These are phyloP conservation scores for Trichodelitschia bisporula DNA, from an alignment of 495 filamentous ascomycete genomes.

Conservation along the genomic window DNA sequence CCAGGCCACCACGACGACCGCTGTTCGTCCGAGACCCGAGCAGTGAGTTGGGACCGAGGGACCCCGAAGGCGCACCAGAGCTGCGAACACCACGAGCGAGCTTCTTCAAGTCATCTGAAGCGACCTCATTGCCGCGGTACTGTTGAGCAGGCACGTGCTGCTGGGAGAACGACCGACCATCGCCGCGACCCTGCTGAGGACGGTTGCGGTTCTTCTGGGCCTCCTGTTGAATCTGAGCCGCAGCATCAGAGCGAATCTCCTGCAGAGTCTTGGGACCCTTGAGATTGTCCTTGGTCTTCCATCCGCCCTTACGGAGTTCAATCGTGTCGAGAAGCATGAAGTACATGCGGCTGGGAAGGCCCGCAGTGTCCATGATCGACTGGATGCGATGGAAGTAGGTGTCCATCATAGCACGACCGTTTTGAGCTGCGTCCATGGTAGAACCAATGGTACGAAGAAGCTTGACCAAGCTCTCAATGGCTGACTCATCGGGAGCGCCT, in stretches of 20 bases:
- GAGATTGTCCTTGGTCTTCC: constrained; percentile 63
- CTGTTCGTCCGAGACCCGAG: constrained; percentile 58
- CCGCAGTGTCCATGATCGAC: constrained; percentile 46
- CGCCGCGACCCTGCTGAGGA: constrained; percentile 51
- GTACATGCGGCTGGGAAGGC: constrained; percentile 59
- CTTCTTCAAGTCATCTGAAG: constrained; percentile 68
- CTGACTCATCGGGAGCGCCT: constrained; percentile 79
- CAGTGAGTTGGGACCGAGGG: constrained; percentile 53
- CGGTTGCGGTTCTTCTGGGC: constrained; percentile 37
- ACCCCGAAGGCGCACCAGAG: constrained; percentile 26
- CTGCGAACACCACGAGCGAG: constrained; percentile 33
- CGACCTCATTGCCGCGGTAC: constrained; percentile 53
- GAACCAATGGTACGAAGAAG: constrained; percentile 74
- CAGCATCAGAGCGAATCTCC: constrained; percentile 69
- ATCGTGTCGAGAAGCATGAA: constrained; percentile 95
- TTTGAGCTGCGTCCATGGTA: constrained; percentile 59
- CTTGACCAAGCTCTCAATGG: constrained; percentile 84
- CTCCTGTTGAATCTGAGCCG: constrained; percentile 39
- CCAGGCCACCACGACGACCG: constrained; percentile 48
- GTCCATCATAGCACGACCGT: constrained; percentile 57
- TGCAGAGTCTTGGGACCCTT: constrained; percentile 94
- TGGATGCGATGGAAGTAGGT: constrained; percentile 82
- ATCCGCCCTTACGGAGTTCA: constrained; percentile 50
- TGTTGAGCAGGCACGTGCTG: constrained; percentile 40
- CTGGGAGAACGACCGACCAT: constrained; percentile 54